phyloP scores from a whole-genome alignment of 768 basidiomycete species.

The Fomitopsis pulvina region DNA sequence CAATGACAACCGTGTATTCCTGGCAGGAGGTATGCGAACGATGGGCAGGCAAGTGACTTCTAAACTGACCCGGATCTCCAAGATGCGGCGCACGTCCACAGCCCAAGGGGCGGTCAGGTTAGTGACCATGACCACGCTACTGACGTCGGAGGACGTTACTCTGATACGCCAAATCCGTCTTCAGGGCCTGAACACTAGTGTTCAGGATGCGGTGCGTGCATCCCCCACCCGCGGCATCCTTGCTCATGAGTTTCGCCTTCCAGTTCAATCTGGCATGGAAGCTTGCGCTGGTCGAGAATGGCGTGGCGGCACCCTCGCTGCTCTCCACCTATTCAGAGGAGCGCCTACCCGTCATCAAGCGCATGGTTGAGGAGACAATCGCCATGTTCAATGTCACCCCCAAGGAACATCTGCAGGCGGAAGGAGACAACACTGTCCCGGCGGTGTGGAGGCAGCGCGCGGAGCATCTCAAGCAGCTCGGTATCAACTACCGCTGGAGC shows the following conservation, averaged over 20 bases:
- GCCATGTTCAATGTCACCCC: constrained; percentile 3
- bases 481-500: constrained; percentile 46
- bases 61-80: too few species aligned
- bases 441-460: neutral
- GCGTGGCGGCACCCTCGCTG: constrained; percentile 18
- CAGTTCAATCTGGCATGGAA: constrained; percentile 27
- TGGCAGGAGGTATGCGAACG: too few species aligned
- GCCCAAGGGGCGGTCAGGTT: too few species aligned
- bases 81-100: too few species aligned
- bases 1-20: too few species aligned
- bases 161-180: too few species aligned
- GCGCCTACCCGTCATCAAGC: constrained; percentile 23
- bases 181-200: constrained; percentile 23
- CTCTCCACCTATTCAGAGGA: constrained; percentile 22
- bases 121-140: too few species aligned
- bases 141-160: too few species aligned
- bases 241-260: neutral
- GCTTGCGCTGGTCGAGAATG: constrained; percentile 23
- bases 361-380: constrained; percentile 21
- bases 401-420: neutral
- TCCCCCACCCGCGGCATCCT: neutral
- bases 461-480: constrained; percentile 29
- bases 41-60: too few species aligned
- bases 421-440: too few species aligned
- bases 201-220: constrained; percentile 21